Percentiles rank a stretch among this genome's conserved stretches.
Evolutionary conservation across 2,329 filamentous ascomycete species (phyloP).

Genomic region (Cercospora sp.): DNA sequence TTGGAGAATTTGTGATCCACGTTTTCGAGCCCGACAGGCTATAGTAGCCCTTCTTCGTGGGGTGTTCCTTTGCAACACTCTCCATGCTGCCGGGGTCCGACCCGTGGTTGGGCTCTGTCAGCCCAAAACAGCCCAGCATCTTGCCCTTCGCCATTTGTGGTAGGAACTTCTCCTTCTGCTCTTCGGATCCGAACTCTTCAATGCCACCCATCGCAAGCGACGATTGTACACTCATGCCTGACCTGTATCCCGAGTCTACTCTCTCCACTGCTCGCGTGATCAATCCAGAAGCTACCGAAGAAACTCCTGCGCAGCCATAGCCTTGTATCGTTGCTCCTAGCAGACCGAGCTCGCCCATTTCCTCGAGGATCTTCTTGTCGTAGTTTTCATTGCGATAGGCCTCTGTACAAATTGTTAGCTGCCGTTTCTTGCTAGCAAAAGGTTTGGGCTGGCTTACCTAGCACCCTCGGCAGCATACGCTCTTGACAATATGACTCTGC

Average conservation of each 20-base stretch:
- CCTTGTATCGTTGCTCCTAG: slow-evolving; percentile 83
- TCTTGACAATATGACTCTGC: slow-evolving; percentile 95
- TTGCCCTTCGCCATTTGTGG: slow-evolving; percentile 81
- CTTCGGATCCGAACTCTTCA: slow-evolving; percentile 79
- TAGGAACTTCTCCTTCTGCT: slow-evolving; percentile 82
- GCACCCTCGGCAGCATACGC: slow-evolving; percentile 76
- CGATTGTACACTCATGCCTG: slow-evolving; percentile 90
- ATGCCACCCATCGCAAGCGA: slow-evolving; percentile 94
- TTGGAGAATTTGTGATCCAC: slow-evolving; percentile 94
- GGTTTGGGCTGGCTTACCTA: slow-evolving; percentile 58
- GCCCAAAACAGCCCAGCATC: slow-evolving; percentile 79
- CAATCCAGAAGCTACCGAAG: slow-evolving; percentile 82
- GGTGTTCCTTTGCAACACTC: slow-evolving; percentile 79
- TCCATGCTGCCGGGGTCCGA: slow-evolving; percentile 92
- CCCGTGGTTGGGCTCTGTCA: slow-evolving; percentile 91
- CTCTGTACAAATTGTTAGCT: slow-evolving; percentile 53
- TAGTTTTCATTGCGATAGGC: slow-evolving; percentile 85
- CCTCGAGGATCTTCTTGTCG: slow-evolving; percentile 78
- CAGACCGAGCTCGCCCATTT: slow-evolving; percentile 92
- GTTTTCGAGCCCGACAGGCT: slow-evolving; percentile 82
- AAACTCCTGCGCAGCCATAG: slow-evolving; percentile 84
- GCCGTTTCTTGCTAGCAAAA: neutral
- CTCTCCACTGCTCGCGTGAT: slow-evolving; percentile 89
- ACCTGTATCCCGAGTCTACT: slow-evolving; percentile 88
- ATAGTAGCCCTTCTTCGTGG: slow-evolving; percentile 79